Base-by-base conservation (phyloP, 352 stramenopile species). In the Elongisporangium anandrum region DNA sequence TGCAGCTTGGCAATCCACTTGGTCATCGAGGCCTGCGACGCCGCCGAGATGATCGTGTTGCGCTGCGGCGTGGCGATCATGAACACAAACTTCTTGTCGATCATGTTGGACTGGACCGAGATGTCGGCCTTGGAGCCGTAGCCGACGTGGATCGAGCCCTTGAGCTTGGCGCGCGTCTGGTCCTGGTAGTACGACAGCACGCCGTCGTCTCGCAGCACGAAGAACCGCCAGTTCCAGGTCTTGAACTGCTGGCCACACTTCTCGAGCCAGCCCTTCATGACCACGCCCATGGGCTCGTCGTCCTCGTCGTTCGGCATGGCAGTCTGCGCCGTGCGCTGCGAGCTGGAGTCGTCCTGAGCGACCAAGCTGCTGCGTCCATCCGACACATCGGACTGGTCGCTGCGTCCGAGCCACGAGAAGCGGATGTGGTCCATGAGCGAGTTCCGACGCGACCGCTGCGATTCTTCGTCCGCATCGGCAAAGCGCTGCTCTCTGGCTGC, bases 161-260 rank as follows among this genome's bases (percentile, higher is more conserved):
- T 95, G 17, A 85, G 69, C 68, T 87, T 90, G 57, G 79, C 81
- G 41, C 86, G 72, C 39, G 81, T 75, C 57, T 92, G 81, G 60
- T 92, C 81, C 0, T 68, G 73, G 59, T 92, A 95, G 58, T 95
- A 95, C 8, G 79, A 85, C 56, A 95, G 71, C 50, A 91, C 77
- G 29, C 87, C 83, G 64, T 94, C 85, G 51, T 86, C 70, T 17
- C 82, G 79, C 49, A 95, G 69, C 52, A 94, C 87, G 56, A 95
- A 95, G 71, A 92, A 94, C 47, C 85, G 82, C 84, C 78, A 92
- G 62, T 95, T 93, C 87, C 87, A 94, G 52, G 87, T 94, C 77
- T 95, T 94, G 66, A 95, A 92, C 57, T 90, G 82, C 66, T 93
- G 83, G 1, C 87, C 84, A 58, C 87, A 94, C 62, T 95, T 95